Evolutionary conservation across 192 early-diverging fungal genomes (phyloP).

Genomic region (Geranomyces michiganensis): DNA sequence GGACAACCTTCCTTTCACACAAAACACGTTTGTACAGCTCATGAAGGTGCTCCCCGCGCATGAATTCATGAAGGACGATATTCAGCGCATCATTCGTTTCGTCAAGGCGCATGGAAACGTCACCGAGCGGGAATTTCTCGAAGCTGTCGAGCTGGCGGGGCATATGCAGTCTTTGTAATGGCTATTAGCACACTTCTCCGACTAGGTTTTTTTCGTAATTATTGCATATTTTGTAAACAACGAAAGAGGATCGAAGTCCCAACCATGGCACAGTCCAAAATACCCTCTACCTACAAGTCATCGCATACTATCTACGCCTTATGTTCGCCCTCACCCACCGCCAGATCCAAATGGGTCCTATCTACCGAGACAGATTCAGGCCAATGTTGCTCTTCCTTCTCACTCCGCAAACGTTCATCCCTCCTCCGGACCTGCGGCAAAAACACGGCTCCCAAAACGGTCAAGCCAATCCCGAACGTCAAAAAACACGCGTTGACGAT

Average conservation of each 20-base stretch:
- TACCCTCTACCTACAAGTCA: too few species aligned
- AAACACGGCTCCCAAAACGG: background rate
- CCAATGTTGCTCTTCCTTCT: too few species aligned
- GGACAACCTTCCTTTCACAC: slow-evolving; percentile 46
- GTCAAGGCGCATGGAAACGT: slow-evolving; percentile 53
- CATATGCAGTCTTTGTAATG: slow-evolving; percentile 21
- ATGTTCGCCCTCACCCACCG: too few species aligned
- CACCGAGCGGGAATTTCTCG: slow-evolving; percentile 55
- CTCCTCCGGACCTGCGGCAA: background rate
- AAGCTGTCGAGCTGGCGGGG: slow-evolving; percentile 51
- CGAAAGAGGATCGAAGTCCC: too few species aligned
- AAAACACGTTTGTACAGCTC: slow-evolving; percentile 50
- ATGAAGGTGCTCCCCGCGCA: slow-evolving; percentile 51
- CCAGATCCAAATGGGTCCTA: too few species aligned
- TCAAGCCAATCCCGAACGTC: background rate
- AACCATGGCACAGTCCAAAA: too few species aligned
- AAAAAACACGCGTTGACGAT: slow-evolving; percentile 3
- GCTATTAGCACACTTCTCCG: too few species aligned
- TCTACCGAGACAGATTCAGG: too few species aligned
- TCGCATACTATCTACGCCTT: too few species aligned
- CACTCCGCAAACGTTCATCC: too few species aligned
- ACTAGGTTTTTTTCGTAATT: too few species aligned
- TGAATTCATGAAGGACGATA: slow-evolving; percentile 58
- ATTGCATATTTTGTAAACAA: too few species aligned
- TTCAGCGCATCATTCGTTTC: slow-evolving; percentile 62